These are phyloP conservation scores for Chalciporus piperatus DNA, from an alignment of 768 basidiomycete species.

Conservation along the genomic window DNA sequence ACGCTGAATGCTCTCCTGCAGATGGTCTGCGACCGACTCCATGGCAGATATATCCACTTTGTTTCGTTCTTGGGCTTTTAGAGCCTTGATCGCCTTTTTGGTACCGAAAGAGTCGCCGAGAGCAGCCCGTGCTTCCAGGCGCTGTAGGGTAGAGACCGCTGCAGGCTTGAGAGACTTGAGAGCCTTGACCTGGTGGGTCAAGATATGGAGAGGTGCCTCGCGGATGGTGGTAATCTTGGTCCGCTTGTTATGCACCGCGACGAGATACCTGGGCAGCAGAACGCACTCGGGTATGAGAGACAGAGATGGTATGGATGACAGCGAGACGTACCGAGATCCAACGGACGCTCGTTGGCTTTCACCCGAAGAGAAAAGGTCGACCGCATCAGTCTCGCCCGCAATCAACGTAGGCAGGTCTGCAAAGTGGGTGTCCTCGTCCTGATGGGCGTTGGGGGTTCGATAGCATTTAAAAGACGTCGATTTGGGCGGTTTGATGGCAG, in stretches of 20 bases:
- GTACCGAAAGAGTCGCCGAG: slow-evolving; percentile 94
- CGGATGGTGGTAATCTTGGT: slow-evolving; percentile 71
- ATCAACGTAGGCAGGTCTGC: slow-evolving; percentile 42
- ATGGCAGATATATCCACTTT: slow-evolving; percentile 87
- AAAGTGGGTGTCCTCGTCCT: slow-evolving; percentile 30
- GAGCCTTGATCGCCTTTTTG: slow-evolving; percentile 86
- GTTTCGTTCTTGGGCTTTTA: slow-evolving; percentile 84
- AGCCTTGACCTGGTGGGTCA: slow-evolving; percentile 80
- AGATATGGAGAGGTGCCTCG: slow-evolving; percentile 62
- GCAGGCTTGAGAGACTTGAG: slow-evolving; percentile 63
- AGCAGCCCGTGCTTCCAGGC: slow-evolving; percentile 64
- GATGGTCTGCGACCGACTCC: slow-evolving; percentile 75
- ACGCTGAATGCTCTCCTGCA: slow-evolving; percentile 81
- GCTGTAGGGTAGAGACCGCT: slow-evolving; percentile 46
- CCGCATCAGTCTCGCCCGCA: slow-evolving; percentile 78
- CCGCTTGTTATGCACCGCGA: slow-evolving; percentile 78
- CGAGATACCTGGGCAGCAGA: slow-evolving; percentile 58
- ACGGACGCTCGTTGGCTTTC: slow-evolving; percentile 48
- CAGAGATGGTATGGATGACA: background rate
- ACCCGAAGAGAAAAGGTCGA: slow-evolving; percentile 76
- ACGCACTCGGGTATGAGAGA: background rate
- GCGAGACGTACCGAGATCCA: slow-evolving; percentile 63
- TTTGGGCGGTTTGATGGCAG: slow-evolving; percentile 55
- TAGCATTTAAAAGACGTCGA: slow-evolving; percentile 65
- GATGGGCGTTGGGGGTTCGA: slow-evolving; percentile 33